These are phyloP conservation scores for Lentinula edodes DNA, from an alignment of 768 basidiomycete genomes.

Conservation along the genomic window DNA sequence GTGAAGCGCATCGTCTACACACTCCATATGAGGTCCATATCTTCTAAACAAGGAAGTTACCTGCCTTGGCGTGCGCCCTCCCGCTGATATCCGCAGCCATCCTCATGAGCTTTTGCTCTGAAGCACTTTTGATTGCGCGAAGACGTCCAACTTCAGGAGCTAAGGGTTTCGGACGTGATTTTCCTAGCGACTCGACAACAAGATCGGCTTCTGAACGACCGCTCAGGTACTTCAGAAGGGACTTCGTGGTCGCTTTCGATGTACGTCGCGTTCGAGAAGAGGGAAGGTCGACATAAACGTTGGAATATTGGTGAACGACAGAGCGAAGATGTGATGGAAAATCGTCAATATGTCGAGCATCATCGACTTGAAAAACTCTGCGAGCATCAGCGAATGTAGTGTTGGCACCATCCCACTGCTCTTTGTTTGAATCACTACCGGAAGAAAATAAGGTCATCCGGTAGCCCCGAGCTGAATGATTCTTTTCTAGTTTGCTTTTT, in stretches of 20 bases:
- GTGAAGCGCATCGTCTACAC: conserved; percentile 80
- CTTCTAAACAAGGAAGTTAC: conserved; percentile 5
- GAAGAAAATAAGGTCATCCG: conserved; percentile 80
- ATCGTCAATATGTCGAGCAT: conserved; percentile 50
- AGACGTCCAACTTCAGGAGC: conserved; percentile 66
- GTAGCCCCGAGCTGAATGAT: conserved; percentile 69
- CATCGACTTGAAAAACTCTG: conserved; percentile 72
- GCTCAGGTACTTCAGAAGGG: conserved; percentile 50
- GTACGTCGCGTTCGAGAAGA: conserved; percentile 27
- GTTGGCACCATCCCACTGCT: conserved; percentile 92
- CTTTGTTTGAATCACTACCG: conserved; percentile 68
- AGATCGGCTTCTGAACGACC: conserved; percentile 35
- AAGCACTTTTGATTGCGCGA: conserved; percentile 72
- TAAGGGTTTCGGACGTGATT: conserved; percentile 42
- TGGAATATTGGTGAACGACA: conserved; percentile 40
- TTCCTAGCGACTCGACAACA: conserved; percentile 52
- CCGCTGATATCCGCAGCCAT: conserved; percentile 84
- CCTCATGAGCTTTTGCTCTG: conserved; percentile 78
- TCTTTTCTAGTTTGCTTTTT: conserved; percentile 49
- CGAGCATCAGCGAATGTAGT: conserved; percentile 64
- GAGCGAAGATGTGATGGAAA: conserved; percentile 58
- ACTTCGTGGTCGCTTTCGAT: conserved; percentile 37
- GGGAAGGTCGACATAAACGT: conserved; percentile 48
- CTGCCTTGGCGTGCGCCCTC: conserved; percentile 77
- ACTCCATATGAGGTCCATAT: neutral